phyloP scores from a whole-genome alignment of 495 filamentous ascomycete species.

The Daldinia loculata region DNA sequence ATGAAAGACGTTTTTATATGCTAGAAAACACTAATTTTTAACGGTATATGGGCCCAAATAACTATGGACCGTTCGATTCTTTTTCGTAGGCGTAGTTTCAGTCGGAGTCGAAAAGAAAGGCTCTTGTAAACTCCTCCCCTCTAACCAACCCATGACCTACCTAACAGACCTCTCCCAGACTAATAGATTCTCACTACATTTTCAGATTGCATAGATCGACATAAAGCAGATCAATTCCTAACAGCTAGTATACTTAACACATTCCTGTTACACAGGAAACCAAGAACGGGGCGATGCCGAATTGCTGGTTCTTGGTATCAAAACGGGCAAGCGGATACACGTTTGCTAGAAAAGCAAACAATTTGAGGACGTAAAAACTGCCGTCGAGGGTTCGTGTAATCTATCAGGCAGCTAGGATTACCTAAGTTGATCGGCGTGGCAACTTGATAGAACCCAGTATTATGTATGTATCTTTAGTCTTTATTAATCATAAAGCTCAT shows the following conservation, averaged over 20 bases:
- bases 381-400: background rate
- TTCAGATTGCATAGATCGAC: background rate
- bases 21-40: too few species aligned
- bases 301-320: background rate
- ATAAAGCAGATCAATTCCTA: background rate
- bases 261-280: background rate
- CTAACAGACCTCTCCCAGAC: too few species aligned
- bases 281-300: background rate
- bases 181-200: background rate
- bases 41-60: background rate
- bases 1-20: background rate
- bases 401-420: background rate
- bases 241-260: background rate
- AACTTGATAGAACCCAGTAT: background rate
- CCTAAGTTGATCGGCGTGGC: background rate
- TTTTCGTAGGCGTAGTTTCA: background rate
- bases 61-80: background rate
- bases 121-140: background rate
- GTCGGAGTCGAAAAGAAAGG: background rate
- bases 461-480: background rate
- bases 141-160: background rate
- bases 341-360: conserved; percentile 2
- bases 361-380: background rate
- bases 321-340: background rate
- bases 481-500: background rate